Conservation (phyloP, 179 eudicot genomes). For the Beta macrorhiza region DNA sequence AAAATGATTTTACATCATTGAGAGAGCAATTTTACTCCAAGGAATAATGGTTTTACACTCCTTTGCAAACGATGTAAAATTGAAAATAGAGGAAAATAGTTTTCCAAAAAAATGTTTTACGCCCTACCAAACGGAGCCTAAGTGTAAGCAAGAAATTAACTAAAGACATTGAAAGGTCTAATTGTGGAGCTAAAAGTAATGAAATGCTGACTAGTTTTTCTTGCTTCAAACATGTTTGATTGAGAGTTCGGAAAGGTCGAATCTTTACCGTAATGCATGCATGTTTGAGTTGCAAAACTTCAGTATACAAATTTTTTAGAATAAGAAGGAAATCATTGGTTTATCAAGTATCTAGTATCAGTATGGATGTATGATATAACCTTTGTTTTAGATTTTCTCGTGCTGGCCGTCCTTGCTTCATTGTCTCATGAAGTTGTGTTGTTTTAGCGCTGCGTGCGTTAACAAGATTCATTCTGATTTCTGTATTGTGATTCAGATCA, state of each 20-base stretch:
- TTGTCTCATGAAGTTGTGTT: neutral
- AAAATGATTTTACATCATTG: no score
- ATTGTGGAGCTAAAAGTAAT: neutral
- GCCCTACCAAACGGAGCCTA: no score
- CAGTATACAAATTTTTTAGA: no score
- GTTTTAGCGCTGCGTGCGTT: neutral
- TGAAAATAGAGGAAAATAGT: no score
- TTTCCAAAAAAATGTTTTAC: no score
- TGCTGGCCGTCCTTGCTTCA: no score
- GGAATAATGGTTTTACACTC: no score
- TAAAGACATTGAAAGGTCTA: neutral
- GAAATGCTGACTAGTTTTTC: neutral
- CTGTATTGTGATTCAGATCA: constrained; percentile 47
- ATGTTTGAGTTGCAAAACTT: no score
- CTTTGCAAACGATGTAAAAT: no score
- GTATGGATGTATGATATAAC: neutral
- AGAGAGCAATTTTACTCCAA: no score
- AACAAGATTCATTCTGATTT: neutral
- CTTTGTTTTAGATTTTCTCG: neutral
- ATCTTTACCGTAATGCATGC: neutral
- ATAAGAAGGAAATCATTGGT: neutral
- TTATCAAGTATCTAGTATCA: neutral
- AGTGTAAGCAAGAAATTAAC: neutral
- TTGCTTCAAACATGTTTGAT: neutral
- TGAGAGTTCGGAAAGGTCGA: neutral